Conservation (phyloP, 768 basidiomycete genomes). For the Phaeotremella fagi region DNA sequence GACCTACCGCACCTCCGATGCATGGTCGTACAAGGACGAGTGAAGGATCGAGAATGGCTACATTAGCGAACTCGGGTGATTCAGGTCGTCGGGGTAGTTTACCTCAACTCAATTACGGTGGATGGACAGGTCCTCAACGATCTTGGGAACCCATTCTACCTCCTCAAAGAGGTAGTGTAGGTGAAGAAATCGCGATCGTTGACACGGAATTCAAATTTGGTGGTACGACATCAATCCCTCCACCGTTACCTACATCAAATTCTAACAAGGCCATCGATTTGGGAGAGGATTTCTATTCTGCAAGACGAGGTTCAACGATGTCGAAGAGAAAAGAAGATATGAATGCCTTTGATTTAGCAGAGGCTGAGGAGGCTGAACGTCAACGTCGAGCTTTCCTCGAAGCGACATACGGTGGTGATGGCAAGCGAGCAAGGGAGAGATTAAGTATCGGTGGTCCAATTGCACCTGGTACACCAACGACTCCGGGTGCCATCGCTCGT, state of each 20-base stretch:
- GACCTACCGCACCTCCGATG: not conserved
- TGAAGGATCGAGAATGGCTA: not conserved
- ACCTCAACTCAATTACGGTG: conserved; percentile 31
- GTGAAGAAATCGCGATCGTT: conserved; percentile 13
- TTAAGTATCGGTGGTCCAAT: conserved; percentile 27
- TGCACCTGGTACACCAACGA: conserved; percentile 4
- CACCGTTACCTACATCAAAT: conserved; percentile 14
- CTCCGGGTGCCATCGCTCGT: conserved; percentile 14
- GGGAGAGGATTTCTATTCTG: conserved; percentile 10
- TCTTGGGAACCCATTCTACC: conserved; percentile 33
- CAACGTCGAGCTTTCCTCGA: conserved; percentile 43
- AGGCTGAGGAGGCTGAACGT: conserved; percentile 44
- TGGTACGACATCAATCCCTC: conserved; percentile 4
- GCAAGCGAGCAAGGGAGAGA: conserved; percentile 32
- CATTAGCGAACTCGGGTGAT: not conserved
- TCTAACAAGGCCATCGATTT: conserved; percentile 21
- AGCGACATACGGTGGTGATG: conserved; percentile 40
- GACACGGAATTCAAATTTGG: conserved; percentile 36
- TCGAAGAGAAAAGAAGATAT: conserved; percentile 4
- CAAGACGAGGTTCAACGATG: conserved; percentile 12
- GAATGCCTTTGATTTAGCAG: conserved; percentile 36
- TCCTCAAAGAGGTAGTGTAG: conserved; percentile 31
- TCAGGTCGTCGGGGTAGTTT: conserved; percentile 31
- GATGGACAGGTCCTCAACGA: conserved; percentile 18
- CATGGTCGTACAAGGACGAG: conserved; percentile 11